A percentile compares a stretch with the other conserved stretches of the same genome.
phyloP scores from a whole-genome alignment of 176 grass and related monocot species.

The Eragrostis curvula region DNA sequence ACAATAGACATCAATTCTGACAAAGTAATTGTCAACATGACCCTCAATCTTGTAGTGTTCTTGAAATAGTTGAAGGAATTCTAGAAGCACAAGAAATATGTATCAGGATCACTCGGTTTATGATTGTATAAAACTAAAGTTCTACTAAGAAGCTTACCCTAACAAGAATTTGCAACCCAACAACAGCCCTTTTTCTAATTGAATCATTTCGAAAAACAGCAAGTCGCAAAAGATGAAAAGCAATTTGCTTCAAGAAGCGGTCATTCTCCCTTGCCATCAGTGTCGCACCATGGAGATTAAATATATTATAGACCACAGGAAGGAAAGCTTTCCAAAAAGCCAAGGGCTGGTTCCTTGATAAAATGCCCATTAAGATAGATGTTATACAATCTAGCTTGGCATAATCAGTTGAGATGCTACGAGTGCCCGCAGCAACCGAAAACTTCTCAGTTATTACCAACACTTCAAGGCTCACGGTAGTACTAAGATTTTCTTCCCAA shows the following conservation, averaged over 20 bases:
- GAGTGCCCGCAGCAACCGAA: slow-evolving; percentile 79
- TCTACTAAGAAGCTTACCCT: slow-evolving; percentile 68
- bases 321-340: slow-evolving; percentile 92
- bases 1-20: slow-evolving; percentile 96
- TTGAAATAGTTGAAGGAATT: slow-evolving; percentile 93
- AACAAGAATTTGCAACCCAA: slow-evolving; percentile 92
- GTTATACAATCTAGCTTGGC: slow-evolving; percentile 93
- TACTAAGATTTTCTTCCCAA: slow-evolving; percentile 99
- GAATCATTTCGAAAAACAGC: slow-evolving; percentile 95
- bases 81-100: slow-evolving; percentile 57
- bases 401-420: slow-evolving; percentile 88
- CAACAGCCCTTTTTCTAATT: slow-evolving; percentile 81
- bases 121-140: slow-evolving; percentile 36
- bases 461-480: slow-evolving; percentile 90
- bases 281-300: slow-evolving; percentile 83
- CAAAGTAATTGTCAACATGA: slow-evolving; percentile 99
- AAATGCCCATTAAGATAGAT: slow-evolving; percentile 81
- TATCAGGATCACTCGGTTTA: slow-evolving; percentile 49
- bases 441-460: slow-evolving; percentile 91
- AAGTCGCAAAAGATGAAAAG: slow-evolving; percentile 95
- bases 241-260: slow-evolving; percentile 98
- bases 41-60: slow-evolving; percentile 90
- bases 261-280: slow-evolving; percentile 99
- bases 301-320: slow-evolving; percentile 82
- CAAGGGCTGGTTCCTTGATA: slow-evolving; percentile 90